Evolutionary conservation across 345 rosid species (phyloP), one percentile per base, ranked within the genome.

Genomic region (Eucalyptus shirleyi): DNA sequence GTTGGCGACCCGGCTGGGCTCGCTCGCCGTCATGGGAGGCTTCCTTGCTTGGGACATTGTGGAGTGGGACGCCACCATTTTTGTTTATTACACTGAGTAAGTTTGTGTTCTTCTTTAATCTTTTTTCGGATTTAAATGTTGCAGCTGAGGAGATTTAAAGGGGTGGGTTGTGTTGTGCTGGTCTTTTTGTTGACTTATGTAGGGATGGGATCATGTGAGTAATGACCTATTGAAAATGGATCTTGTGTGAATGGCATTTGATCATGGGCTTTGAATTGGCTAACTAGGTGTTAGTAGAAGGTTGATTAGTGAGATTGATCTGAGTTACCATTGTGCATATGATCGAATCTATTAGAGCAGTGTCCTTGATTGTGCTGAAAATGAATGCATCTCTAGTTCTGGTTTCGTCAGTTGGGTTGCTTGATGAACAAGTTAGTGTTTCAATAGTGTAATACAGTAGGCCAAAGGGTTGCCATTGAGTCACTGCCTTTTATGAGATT

Each of bases 41-140:
- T 91, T 96, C 91, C 89, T 96, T 69, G 85, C 92, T 28, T 96
- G 97, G 99, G 98, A 98, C 90, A 91, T 96, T 9, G 49, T 90
- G 5, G 94, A 92, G 3, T 97, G 98, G 97, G 95, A 88, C 51
- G 91, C 95, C 49, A 77, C 93, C 92, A 94, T 95, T 67, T 98
- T 96, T 59, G 88, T 96, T 88, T 97, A 98, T 90, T 98, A 98
- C 92, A 98, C 99, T 2, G 99, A 98, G 99, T 96, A 89, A 90
- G 92, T 88, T 32, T 53, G 82, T 44, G 32, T 32, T 44, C 50
- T 65, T 80, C 81, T 14, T 49, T n/a, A 21, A 32, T 24, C 18
- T 6, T 6, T 37, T 72, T n/a, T 69, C 9, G 85, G 85, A 40
- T 77, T 77, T 40, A 77, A 40, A 15, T 40, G 85, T 12, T 37